These are phyloP conservation scores for Pichia exigua DNA, from an alignment of 805 yeast genomes.

Conservation along the genomic window DNA sequence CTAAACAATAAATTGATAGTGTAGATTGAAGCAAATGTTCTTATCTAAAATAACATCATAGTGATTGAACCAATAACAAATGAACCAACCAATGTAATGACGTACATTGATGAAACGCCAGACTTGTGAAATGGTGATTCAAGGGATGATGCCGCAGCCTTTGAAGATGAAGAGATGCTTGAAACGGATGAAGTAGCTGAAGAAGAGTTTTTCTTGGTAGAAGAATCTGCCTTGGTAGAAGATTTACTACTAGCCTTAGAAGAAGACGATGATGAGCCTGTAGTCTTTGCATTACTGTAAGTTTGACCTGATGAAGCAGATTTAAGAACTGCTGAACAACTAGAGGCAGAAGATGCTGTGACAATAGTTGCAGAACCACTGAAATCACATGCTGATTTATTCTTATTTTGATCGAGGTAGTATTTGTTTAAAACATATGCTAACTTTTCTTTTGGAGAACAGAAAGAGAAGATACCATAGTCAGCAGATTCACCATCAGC, in stretches of 20 bases:
- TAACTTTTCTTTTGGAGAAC: slow-evolving; percentile 62
- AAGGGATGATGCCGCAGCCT: slow-evolving; percentile 3
- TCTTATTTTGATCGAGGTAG: slow-evolving; percentile 39
- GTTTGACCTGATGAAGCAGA: slow-evolving; percentile 17
- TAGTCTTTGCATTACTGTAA: slow-evolving; percentile 17
- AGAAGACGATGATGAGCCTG: slow-evolving; percentile 11
- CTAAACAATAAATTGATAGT: not conserved
- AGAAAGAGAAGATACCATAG: slow-evolving; percentile 70
- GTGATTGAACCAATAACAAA: slow-evolving; percentile 6
- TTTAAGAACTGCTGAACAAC: slow-evolving; percentile 41
- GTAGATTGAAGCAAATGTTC: not conserved
- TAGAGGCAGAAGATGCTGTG: slow-evolving; percentile 31
- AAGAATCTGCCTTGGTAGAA: slow-evolving; percentile 19
- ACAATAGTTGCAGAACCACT: slow-evolving; percentile 56
- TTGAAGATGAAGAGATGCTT: slow-evolving; percentile 9
- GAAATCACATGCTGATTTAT: slow-evolving; percentile 58
- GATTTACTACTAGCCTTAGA: not conserved
- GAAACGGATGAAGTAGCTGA: slow-evolving; percentile 25
- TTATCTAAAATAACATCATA: slow-evolving; percentile 1
- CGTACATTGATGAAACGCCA: slow-evolving; percentile 31
- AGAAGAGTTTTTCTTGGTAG: slow-evolving; percentile 21
- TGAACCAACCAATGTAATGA: slow-evolving; percentile 5
- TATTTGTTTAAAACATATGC: slow-evolving; percentile 60
- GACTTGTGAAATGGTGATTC: slow-evolving; percentile 3
- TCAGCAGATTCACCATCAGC: slow-evolving; percentile 55